Base-by-base conservation (phyloP, 2,329 filamentous ascomycete genomes). In the Truncatella angustata region DNA sequence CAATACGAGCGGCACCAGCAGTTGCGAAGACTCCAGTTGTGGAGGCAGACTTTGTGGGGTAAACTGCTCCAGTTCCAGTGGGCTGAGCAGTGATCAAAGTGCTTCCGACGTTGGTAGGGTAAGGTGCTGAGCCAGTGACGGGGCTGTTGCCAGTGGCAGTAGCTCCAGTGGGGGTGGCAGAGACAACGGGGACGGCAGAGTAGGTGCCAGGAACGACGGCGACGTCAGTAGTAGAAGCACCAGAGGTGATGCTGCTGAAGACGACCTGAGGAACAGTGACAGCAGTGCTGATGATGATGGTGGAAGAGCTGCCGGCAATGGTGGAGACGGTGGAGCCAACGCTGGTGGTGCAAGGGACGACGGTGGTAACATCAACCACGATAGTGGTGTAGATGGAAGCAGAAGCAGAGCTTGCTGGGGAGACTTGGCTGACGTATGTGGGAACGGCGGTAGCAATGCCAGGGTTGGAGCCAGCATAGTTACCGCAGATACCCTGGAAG, bases 401-500 rank as follows among this genome's bases (percentile, higher is more conserved):
- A 44, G 73, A 63, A 21, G 74, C 73, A 12, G 68, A 58, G 14
- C 69, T 68, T 42, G 76, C 69, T 12, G 76, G 75, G 54, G 76
- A n/a, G n/a, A n/a, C n/a, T n/a, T n/a, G n/a, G n/a, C n/a, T n/a
- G n/a, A n/a, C n/a, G n/a, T n/a, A n/a, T n/a, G n/a, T n/a, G n/a
- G n/a, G n/a, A n/a, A n/a, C 84, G 57, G 82, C 85, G 46, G 88
- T 95, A 65, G 90, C 82, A 63, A 97, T 89, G 58, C 80, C 89
- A n/a, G 92, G 91, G 81, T 97, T 96, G 67, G 81, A 63, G 14
- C 80, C 76, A 32, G 90, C 80, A 71, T 87, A 86, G 49, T 80
- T 74, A 53, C 88, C 91, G 76, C 93, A 97, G 73, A 97, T 90
- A 69, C 92, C 92, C 71, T 92, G 87, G 78, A 97, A 87, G 83